Conservation (phyloP, 2,329 filamentous ascomycete species). For the Arthrinium phaeospermum region DNA sequence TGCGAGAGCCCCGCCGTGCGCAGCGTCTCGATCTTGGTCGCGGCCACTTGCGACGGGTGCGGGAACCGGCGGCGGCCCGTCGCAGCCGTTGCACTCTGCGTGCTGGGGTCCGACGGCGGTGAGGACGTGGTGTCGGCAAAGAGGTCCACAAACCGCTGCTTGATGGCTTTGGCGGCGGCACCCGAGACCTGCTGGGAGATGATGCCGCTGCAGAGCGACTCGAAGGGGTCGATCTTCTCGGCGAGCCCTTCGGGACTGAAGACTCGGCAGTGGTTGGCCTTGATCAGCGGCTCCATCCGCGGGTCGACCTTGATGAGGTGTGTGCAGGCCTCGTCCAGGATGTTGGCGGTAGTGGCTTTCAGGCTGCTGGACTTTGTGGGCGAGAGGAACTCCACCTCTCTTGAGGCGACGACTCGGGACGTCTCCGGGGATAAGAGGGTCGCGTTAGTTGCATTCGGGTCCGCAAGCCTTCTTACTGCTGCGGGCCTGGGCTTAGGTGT, state of each 20-base stretch:
- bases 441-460: slow-evolving; percentile 71
- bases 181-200: slow-evolving; percentile 97
- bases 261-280: slow-evolving; percentile 75
- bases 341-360: slow-evolving; percentile 67
- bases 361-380: slow-evolving; percentile 49
- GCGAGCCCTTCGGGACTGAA: slow-evolving; percentile 85
- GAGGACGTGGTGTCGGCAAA: slow-evolving; percentile 52
- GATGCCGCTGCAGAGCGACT: slow-evolving; percentile 81
- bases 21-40: slow-evolving; percentile 67
- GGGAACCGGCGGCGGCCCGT: slow-evolving; percentile 64
- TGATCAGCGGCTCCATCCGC: slow-evolving; percentile 73
- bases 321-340: slow-evolving; percentile 76
- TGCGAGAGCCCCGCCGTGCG: slow-evolving; percentile 89
- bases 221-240: slow-evolving; percentile 88
- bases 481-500: slow-evolving; percentile 47
- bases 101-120: neutral
- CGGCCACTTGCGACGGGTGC: slow-evolving; percentile 73
- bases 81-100: neutral
- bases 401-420: slow-evolving; percentile 64
- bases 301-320: slow-evolving; percentile 77
- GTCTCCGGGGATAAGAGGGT: slow-evolving; percentile 74
- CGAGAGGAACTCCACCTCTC: slow-evolving; percentile 51
- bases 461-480: slow-evolving; percentile 61
- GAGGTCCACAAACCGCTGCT: slow-evolving; percentile 78
- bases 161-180: slow-evolving; percentile 88